Evolutionary conservation across 1,284 basidiomycete species (phyloP), one percentile per base, ranked within the genome.

Genomic region (Agaricales sp.): DNA sequence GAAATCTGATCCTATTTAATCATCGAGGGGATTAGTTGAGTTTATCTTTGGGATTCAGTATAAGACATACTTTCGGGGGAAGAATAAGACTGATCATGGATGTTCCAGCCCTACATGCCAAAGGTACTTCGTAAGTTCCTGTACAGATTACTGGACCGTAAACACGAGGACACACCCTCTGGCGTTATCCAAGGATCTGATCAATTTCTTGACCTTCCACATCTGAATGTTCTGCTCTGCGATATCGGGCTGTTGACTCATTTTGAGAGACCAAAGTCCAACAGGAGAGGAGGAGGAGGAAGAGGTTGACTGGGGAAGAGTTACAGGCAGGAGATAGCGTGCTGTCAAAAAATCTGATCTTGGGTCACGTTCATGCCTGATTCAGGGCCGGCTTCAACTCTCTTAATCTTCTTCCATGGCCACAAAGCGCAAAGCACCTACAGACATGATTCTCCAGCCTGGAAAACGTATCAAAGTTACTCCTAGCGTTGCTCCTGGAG

Each of bases 51-150:
- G 37, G 26, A 59, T 57, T 46, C 47, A 51, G 53, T 61, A 61
- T 55, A 52, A 43, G 20, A 54, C 71, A 54, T 55, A 92, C 91
- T 75, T 90, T 91, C 49, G 95, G 94, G 20, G 94, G 94, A 52
- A 97, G 80, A 67, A 99, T 95, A 59, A 99, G 77, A 67, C 89
- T 92, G 74, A 99, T 99, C 95, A 99, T 99, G 60, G 92, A 96
- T 51, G 95, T 99, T 57, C 95, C 95, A 56, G 95, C 95, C 58
- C 87, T 87, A 58, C 18, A 16, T 13, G 11, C 52, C 48, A 51
- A 62, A 54, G 47, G 49, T 50, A 45, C 54, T 58, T 50, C 58
- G 56, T 51, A 44, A 43, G 53, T n/a, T n/a, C 26, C 26, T 6
- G 26, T 30, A 6, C 6, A 30, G 26, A 30, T 6, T 30, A 30